A percentile compares a stretch with the other conserved stretches of the same genome.
Evolutionary conservation across 148 eudicot genomes (phyloP).

Genomic region (Rhododendron ovatum): DNA sequence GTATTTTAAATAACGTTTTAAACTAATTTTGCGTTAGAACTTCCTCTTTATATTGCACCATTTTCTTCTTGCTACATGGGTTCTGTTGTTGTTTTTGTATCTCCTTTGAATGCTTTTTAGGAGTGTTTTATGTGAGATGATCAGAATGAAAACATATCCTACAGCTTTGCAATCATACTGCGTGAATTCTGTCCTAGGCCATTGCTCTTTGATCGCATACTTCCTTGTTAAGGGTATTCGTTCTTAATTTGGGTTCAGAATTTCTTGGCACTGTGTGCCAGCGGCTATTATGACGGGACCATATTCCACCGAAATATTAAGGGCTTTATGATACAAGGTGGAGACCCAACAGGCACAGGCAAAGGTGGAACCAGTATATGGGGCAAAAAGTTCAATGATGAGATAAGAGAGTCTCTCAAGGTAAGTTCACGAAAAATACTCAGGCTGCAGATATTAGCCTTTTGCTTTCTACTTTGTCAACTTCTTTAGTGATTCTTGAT

Average conservation of each 20-base stretch:
- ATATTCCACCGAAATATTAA: slow-evolving; percentile 95
- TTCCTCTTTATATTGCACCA: not conserved
- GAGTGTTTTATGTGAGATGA: not conserved
- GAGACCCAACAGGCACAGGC: slow-evolving; percentile 97
- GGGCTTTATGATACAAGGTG: slow-evolving; percentile 99
- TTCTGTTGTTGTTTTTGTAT: no score
- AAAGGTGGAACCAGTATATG: slow-evolving; percentile 98
- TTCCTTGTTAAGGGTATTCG: not conserved
- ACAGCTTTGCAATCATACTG: not conserved
- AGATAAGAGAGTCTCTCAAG: slow-evolving; percentile 94
- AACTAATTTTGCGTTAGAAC: not conserved
- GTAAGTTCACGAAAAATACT: slow-evolving; percentile 23
- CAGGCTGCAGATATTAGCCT: not conserved
- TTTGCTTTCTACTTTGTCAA: not conserved
- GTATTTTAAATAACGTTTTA: not conserved
- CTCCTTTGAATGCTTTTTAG: not conserved
- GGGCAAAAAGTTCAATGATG: slow-evolving; percentile 94
- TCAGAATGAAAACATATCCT: not conserved
- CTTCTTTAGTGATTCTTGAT: not conserved
- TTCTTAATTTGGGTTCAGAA: slow-evolving; percentile 50
- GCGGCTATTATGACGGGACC: slow-evolving; percentile 93
- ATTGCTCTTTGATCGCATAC: not conserved
- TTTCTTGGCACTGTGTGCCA: slow-evolving; percentile 87
- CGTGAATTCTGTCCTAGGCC: not conserved
- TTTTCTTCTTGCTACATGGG: not conserved